phyloP scores from a whole-genome alignment of 495 filamentous ascomycete genomes.

The Aspergillus haitiensis region DNA sequence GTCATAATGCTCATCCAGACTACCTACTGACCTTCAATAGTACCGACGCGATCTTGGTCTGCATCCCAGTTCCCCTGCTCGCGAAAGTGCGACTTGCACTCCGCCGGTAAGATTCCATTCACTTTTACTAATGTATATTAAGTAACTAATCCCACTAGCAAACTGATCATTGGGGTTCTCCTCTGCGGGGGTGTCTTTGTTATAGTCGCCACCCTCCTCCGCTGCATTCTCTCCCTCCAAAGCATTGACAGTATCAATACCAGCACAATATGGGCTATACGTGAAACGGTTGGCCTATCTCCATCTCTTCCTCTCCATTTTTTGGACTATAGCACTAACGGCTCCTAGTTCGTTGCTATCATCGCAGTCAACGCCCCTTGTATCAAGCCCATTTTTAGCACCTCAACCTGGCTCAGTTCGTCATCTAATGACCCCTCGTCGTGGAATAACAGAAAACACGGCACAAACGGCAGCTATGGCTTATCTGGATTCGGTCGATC shows the following conservation, averaged over 20 bases:
- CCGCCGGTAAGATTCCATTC: slow-evolving; percentile 13
- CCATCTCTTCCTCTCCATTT: background rate
- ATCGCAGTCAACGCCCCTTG: slow-evolving; percentile 28
- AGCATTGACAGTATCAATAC: slow-evolving; percentile 25
- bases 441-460: background rate
- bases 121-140: background rate
- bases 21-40: slow-evolving; percentile 12
- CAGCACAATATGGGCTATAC: slow-evolving; percentile 28
- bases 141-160: slow-evolving; percentile 10
- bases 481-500: slow-evolving; percentile 14
- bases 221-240: slow-evolving; percentile 26
- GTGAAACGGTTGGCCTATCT: slow-evolving; percentile 23
- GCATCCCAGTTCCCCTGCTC: slow-evolving; percentile 24
- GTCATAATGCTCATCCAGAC: background rate
- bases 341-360: slow-evolving; percentile 26
- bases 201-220: slow-evolving; percentile 26
- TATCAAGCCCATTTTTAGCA: slow-evolving; percentile 27
- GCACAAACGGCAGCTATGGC: slow-evolving; percentile 10
- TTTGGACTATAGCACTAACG: background rate
- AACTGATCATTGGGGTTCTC: slow-evolving; percentile 23
- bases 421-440: slow-evolving; percentile 17
- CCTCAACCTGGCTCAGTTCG: slow-evolving; percentile 19
- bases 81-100: slow-evolving; percentile 22
- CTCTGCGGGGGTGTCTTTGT: slow-evolving; percentile 29
- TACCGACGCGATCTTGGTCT: slow-evolving; percentile 24